A percentile compares a stretch with the other conserved stretches of the same genome.
phyloP scores from a whole-genome alignment of 2,329 filamentous ascomycete genomes.

The Microdochium bolleyi region DNA sequence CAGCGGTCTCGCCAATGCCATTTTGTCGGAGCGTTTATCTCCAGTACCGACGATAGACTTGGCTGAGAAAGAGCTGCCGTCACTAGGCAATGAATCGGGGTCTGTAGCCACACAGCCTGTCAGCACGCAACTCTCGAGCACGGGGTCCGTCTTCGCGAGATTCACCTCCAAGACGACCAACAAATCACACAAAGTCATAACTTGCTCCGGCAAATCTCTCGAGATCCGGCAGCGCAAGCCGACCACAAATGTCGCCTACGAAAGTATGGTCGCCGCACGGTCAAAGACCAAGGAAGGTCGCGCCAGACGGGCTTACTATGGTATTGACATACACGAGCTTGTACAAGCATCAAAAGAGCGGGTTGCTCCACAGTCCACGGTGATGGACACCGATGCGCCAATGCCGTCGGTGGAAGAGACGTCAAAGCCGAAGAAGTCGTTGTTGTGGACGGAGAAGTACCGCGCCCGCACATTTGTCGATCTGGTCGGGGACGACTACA shows the following conservation, averaged over 20 bases:
- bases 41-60: constrained; percentile 8
- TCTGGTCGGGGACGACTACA: constrained; percentile 87
- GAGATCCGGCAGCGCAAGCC: constrained; percentile 47
- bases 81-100: neutral
- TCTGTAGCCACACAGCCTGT: constrained; percentile 3
- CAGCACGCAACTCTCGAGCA: constrained; percentile 11
- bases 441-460: constrained; percentile 97
- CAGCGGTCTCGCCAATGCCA: constrained; percentile 8
- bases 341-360: constrained; percentile 64
- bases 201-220: constrained; percentile 48
- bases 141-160: constrained; percentile 11
- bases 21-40: constrained; percentile 16
- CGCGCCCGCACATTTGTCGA: constrained; percentile 87
- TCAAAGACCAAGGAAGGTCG: constrained; percentile 60
- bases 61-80: neutral
- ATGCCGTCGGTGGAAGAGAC: constrained; percentile 33
- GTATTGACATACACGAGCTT: constrained; percentile 81
- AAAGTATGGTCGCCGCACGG: constrained; percentile 59
- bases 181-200: constrained; percentile 33
- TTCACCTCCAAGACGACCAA: constrained; percentile 10
- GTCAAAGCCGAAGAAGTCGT: constrained; percentile 35
- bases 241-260: constrained; percentile 44
- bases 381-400: constrained; percentile 20
- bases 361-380: constrained; percentile 23
- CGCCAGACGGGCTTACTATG: constrained; percentile 75